phyloP scores from a whole-genome alignment of 2,329 filamentous ascomycete genomes.

The Fusarium sacchari region DNA sequence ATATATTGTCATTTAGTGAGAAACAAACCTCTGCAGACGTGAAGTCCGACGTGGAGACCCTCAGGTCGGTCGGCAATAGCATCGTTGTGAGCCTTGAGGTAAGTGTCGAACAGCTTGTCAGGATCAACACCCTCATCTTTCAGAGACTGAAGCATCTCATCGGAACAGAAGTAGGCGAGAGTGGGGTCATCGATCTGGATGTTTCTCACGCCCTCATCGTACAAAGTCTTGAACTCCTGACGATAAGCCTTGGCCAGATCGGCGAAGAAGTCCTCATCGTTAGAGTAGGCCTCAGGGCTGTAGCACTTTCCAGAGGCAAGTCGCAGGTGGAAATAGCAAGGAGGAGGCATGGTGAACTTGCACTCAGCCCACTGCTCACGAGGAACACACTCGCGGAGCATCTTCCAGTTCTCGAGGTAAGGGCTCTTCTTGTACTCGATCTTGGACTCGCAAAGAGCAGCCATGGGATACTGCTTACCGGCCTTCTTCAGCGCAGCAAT shows the following conservation, averaged over 20 bases:
- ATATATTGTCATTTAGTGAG: no score
- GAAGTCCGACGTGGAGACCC: constrained; percentile 77
- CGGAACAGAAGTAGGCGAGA: constrained; percentile 73
- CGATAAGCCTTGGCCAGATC: constrained; percentile 67
- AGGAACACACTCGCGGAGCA: constrained; percentile 57
- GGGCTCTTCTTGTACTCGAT: constrained; percentile 54
- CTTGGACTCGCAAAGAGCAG: constrained; percentile 54
- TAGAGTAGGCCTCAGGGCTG: constrained; percentile 60
- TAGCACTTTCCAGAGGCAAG: constrained; percentile 64
- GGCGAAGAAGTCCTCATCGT: constrained; percentile 65
- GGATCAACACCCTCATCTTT: constrained; percentile 67
- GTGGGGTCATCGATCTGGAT: constrained; percentile 72
- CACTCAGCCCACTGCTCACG: constrained; percentile 69
- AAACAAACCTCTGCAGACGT: constrained; percentile 59
- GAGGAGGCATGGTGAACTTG: constrained; percentile 74
- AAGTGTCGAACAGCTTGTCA: constrained; percentile 73
- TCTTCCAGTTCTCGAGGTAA: constrained; percentile 56
- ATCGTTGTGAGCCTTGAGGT: constrained; percentile 79
- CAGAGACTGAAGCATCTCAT: constrained; percentile 70
- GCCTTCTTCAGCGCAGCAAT: constrained; percentile 52
- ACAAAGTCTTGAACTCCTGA: constrained; percentile 63
- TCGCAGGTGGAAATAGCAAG: constrained; percentile 72
- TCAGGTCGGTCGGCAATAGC: constrained; percentile 68
- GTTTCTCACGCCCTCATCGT: constrained; percentile 64
- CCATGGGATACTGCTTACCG: constrained; percentile 53